These are phyloP conservation scores for Leccinum rimulosum DNA, from an alignment of 768 basidiomycete species.

Conservation along the genomic window DNA sequence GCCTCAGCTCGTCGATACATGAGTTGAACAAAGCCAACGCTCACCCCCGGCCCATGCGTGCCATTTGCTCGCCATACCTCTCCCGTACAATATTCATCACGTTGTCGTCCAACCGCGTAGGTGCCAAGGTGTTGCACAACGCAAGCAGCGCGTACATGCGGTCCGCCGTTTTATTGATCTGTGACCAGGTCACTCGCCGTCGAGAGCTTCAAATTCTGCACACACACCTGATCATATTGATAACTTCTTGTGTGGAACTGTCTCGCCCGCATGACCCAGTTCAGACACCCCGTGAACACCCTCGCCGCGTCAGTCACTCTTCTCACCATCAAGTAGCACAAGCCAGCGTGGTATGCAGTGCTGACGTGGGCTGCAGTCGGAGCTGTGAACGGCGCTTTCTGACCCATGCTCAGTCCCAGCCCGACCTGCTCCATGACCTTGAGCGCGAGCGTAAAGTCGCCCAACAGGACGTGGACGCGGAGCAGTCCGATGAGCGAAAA, in stretches of 20 bases:
- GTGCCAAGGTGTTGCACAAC: conserved; percentile 89
- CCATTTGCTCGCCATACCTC: conserved; percentile 86
- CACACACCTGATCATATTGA: conserved; percentile 90
- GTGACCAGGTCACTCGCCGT: background rate
- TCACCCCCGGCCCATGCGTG: conserved; percentile 82
- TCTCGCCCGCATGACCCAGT: conserved; percentile 94
- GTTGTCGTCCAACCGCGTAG: conserved; percentile 90
- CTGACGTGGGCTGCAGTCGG: conserved; percentile 97
- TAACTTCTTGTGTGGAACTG: conserved; percentile 96
- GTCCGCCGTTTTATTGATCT: conserved; percentile 98
- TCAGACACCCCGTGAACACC: conserved; percentile 87
- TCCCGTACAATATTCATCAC: conserved; percentile 93
- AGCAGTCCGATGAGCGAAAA: conserved; percentile 95
- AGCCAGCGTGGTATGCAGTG: conserved; percentile 93
- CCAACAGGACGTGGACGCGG: conserved; percentile 92
- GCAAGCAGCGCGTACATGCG: conserved; percentile 97
- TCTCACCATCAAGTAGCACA: conserved; percentile 94
- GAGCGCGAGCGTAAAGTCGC: conserved; percentile 92
- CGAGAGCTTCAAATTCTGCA: background rate
- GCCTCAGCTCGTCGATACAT: background rate
- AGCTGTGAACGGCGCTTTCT: conserved; percentile 90
- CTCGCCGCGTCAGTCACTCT: conserved; percentile 96
- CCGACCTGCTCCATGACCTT: conserved; percentile 95
- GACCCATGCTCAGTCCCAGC: conserved; percentile 85
- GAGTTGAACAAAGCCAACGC: conserved; percentile 27